Conservation (phyloP, 306 rosid genomes). For the Quercus ilex region DNA sequence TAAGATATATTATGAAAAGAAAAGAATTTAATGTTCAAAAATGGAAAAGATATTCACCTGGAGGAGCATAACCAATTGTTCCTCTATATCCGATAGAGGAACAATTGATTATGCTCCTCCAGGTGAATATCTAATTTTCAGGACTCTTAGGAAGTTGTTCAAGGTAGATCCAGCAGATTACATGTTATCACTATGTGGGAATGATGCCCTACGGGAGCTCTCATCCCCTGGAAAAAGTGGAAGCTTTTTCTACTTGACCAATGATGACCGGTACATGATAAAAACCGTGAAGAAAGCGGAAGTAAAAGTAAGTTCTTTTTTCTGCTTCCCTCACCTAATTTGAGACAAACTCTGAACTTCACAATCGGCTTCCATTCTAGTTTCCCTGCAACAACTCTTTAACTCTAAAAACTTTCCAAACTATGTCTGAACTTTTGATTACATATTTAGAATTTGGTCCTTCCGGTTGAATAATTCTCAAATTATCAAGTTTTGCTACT, state of each 20-base stretch:
- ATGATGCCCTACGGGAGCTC: conserved; percentile 90
- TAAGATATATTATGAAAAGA: too few species aligned
- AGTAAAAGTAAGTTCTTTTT: conserved; percentile 68
- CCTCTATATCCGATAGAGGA: too few species aligned
- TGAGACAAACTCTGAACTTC: not conserved
- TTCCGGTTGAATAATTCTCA: not conserved
- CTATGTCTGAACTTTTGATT: not conserved
- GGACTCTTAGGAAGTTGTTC: conserved; percentile 93
- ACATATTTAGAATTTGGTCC: not conserved
- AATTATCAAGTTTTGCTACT: not conserved
- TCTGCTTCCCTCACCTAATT: not conserved
- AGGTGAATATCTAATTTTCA: conserved; percentile 23
- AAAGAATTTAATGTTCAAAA: too few species aligned
- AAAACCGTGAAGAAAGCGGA: conserved; percentile 96
- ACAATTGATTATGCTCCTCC: too few species aligned
- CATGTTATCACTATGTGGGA: conserved; percentile 92
- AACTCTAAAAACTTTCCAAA: not conserved
- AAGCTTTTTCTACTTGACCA: conserved; percentile 90
- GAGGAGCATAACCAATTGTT: too few species aligned
- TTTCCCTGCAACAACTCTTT: not conserved
- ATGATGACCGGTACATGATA: conserved; percentile 94
- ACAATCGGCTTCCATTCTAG: not conserved
- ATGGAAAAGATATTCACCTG: too few species aligned
- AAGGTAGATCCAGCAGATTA: conserved; percentile 96
- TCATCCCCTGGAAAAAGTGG: conserved; percentile 98